Evolutionary conservation across 495 filamentous ascomycete species (phyloP), one percentile per base, ranked within the genome.

Genomic region (Xylaria castorea): DNA sequence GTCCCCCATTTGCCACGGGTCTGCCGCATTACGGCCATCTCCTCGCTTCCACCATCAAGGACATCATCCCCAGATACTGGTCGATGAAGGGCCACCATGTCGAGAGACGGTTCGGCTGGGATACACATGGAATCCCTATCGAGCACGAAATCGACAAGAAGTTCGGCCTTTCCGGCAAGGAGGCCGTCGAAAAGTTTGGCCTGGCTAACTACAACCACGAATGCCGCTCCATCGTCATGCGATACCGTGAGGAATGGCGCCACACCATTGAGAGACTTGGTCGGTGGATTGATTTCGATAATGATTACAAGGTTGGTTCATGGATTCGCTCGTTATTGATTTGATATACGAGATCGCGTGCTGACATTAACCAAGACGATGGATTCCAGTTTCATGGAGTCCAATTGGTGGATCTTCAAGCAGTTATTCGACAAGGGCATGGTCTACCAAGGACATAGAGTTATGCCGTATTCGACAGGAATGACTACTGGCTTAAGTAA

Each of bases 101-200:
- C 34, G 89, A 91, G 82, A 84, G 90, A 57, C 81, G 87, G 44
- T 91, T 90, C 62, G 89, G 89, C 40, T 91, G 89, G 96, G 96
- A 99, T 79, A 98, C 96, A 22, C 96, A 99, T 80, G 96, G 96
- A 69, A 84, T 99, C 32, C 96, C 96, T 11, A 94, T 99, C 73
- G 96, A 99, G 81, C 92, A 97, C 79, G 96, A 98, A 84, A 98
- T 98, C 75, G 96, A 99, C 87, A 98, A 98, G 89, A 96, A 97
- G 81, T 87, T 97, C 66, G 92, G 92, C 32, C 94, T 97, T 78
- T 93, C 92, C 55, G 96, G 94, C 34, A 91, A 92, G 79, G 93
- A 95, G 66, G 94, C 94, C 16, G 96, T 99, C 55, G 87, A 91
- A 84, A 85, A 95, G 79, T 83, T 98, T 68, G 96, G 97, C 53